Conservation (phyloP, 148 eudicot species). For the Arbutus unedo region DNA sequence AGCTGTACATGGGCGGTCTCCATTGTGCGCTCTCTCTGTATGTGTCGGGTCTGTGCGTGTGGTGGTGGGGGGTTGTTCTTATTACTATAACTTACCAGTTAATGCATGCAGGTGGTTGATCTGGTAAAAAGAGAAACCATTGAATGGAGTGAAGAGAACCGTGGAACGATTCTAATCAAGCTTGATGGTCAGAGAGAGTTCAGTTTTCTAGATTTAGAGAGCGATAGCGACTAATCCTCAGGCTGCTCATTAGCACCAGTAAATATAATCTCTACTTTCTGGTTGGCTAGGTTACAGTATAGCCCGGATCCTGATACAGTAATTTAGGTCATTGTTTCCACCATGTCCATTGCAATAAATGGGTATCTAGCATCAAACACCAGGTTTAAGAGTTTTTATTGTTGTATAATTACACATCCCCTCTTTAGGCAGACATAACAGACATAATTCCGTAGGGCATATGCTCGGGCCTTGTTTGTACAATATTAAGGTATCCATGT, state of each 20-base stretch:
- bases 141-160: conserved; percentile 76
- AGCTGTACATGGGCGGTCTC: neutral
- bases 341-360: neutral
- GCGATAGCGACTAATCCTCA: conserved; percentile 43
- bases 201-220: conserved; percentile 66
- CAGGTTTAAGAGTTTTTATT: neutral
- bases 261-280: neutral
- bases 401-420: conserved; percentile 11
- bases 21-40: neutral
- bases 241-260: neutral
- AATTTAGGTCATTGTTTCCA: neutral
- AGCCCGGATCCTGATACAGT: neutral
- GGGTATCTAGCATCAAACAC: neutral
- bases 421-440: neutral
- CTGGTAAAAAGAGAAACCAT: conserved; percentile 67
- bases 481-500: neutral
- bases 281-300: neutral
- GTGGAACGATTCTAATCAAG: conserved; percentile 69
- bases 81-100: conserved; percentile 13
- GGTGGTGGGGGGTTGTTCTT: neutral
- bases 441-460: neutral
- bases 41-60: too few species aligned
- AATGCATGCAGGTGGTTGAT: conserved; percentile 56
- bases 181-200: conserved; percentile 75
- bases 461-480: neutral